Base-by-base conservation (phyloP, 768 basidiomycete genomes). In the Melanogaster broomeanus region DNA sequence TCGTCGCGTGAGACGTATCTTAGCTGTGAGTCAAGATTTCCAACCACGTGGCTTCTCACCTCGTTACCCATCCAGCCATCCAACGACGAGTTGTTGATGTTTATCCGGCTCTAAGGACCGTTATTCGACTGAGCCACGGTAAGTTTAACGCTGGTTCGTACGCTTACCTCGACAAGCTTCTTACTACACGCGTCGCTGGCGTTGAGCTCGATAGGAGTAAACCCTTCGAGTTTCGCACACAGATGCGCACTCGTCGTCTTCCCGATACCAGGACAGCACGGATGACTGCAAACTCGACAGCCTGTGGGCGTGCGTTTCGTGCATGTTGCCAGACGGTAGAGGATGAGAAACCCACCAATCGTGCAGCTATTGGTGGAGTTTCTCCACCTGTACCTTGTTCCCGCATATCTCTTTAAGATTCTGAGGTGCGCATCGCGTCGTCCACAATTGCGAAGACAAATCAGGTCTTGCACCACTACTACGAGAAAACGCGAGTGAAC, bases 161-260 rank as follows among this genome's bases (percentile, higher is more conserved):
- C 16, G 24, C 37, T 2, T 12, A 91, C 93, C 82, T 98, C 95
- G 21, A 98, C 86, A 33, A 99, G 82, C 70, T 96, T 97, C 77
- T 98, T 98, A 67, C 93, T 98, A 53, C 97, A 76, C 2, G 90
- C 79, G 61, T 98, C 97, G 69, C 93, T 96, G 2, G 97, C 97
- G 62, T 99, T 99, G 51, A 98, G 75, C 64, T 99, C 97, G 51
- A 99, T 91, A 1, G 95, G 89, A 2, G 87, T 91, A 59, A 88
- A 97, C 0, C 95, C 96, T 25, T 82, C 91, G n/a, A 90, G 70
- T 62, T 90, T 88, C 2, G 95, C 95, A 59, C 89, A 88, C 25
- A 99, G 65, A 70, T 99, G 97, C 3, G 96, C 97, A 53, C 88
- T 88, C 1, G 94, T 97, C 4, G 97, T 99, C 74, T 98, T 99